Conservation (phyloP, 139 green algal species). For the Raphidocelis subcapitata region DNA sequence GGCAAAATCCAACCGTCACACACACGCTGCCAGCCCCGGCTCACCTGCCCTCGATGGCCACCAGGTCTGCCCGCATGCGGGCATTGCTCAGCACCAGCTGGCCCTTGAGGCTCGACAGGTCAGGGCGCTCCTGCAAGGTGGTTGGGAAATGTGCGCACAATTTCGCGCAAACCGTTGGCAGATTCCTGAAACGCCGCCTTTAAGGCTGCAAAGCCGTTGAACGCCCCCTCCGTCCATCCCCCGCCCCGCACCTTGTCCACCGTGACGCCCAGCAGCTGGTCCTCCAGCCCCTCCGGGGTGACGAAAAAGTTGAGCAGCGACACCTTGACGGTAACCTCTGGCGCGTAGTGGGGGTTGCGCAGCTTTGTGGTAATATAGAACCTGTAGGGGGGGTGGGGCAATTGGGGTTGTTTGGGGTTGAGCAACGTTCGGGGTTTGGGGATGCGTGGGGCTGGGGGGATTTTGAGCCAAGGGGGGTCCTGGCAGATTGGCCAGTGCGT, state of each 20-base stretch:
- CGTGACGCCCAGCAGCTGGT: constrained; percentile 70
- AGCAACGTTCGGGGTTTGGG: too few relatives aligned
- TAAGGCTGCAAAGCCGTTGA: too few relatives aligned
- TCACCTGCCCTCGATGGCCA: constrained; percentile 73
- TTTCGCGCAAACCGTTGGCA: too few relatives aligned
- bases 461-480: too few relatives aligned
- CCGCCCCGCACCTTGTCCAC: constrained; percentile 55
- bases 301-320: constrained; percentile 89
- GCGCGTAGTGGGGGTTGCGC: constrained; percentile 81
- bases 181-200: too few relatives aligned
- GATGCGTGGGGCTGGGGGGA: too few relatives aligned
- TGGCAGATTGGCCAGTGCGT: too few relatives aligned
- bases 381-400: constrained; percentile 13
- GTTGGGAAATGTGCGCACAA: not conserved
- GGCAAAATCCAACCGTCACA: too few relatives aligned
- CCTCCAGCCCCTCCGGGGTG: constrained; percentile 72
- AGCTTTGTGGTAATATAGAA: constrained; percentile 89
- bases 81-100: constrained; percentile 77
- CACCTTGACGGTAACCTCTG: constrained; percentile 84
- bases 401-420: too few relatives aligned
- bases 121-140: constrained; percentile 56
- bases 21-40: too few relatives aligned
- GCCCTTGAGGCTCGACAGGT: constrained; percentile 54
- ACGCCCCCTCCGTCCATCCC: too few relatives aligned
- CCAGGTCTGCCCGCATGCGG: constrained; percentile 85